Base-by-base conservation (phyloP, 805 yeast species). In the Candida ficus region DNA sequence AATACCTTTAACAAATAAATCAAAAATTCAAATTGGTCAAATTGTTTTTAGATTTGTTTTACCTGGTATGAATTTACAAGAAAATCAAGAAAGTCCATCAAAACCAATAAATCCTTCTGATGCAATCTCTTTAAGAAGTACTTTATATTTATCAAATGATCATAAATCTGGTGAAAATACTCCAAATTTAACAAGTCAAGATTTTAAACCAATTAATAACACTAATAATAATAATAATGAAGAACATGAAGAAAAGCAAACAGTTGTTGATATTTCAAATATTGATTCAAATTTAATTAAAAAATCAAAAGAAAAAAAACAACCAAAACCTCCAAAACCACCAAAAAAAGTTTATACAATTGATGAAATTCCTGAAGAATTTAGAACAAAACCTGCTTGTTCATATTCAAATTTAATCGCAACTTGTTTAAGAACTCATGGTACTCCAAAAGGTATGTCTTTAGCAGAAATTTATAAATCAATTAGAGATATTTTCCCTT, bases 21-120 rank as follows among this genome's bases (percentile, higher is more conserved):
- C 90, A 2, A 83, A 84, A 52, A 80, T 93, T 37, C 98, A 93
- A 60, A 87, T 93, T 29, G 98, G 97, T 12, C 95, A 88, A 54
- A 86, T 91, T 14, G 83, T 88, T 8, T 93, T 93, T 61, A 76
- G 78, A 37, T 93, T 93, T 61, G 83, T 91, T 13, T 65, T 93
- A 30, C 99, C 99, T 6, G 76, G 79, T 2, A 67, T 78, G 18
- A 83, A 75, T 35, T 58, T 68, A 8, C 52, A 56, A 28, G 65
- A 65, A 7, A 44, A 54, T 41, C 27, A 38, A 3, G 59, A 60
- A 45, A 41, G 52, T 29, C 48, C 54, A 4, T 48, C 63, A 9
- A 67, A 69, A 45, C 71, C 70, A 20, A 67, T 75, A 42, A 77
- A 76, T 47, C 83, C 83, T n/a, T 61, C 74, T 4, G 83, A 78